phyloP scores from a whole-genome alignment of 1,139 yeast genomes.

The Kluyveromyces sp. region DNA sequence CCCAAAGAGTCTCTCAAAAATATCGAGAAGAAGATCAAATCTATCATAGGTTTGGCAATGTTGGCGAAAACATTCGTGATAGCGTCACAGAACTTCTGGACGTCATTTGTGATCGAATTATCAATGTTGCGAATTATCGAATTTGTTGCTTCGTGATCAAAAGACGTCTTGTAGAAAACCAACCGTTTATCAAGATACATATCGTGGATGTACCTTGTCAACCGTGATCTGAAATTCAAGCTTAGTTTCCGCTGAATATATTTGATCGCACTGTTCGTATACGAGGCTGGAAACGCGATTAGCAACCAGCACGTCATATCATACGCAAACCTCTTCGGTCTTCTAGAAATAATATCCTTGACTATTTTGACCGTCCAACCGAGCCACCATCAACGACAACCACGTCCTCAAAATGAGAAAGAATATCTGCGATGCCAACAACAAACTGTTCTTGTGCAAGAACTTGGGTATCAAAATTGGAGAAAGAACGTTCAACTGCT shows the following conservation, averaged over 20 bases:
- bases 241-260: constrained; percentile 72
- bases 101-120: constrained; percentile 79
- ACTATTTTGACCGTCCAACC: constrained; percentile 87
- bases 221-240: constrained; percentile 74
- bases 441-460: constrained; percentile 57
- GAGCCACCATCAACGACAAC: constrained; percentile 78
- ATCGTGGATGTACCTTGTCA: constrained; percentile 84
- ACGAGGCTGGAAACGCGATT: constrained; percentile 89
- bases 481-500: constrained; percentile 73
- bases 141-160: constrained; percentile 35
- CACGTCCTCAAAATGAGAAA: constrained; percentile 79
- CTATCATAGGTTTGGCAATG: constrained; percentile 88
- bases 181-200: constrained; percentile 73
- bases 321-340: constrained; percentile 64
- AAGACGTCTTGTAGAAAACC: constrained; percentile 71
- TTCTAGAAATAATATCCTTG: constrained; percentile 78
- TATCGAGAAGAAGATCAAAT: constrained; percentile 76
- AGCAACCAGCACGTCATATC: constrained; percentile 82
- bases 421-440: constrained; percentile 63
- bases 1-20: constrained; percentile 84
- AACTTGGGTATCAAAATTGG: constrained; percentile 71
- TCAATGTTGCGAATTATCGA: constrained; percentile 43
- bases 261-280: constrained; percentile 85
- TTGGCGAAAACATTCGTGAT: constrained; percentile 79
- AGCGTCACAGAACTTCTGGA: constrained; percentile 73